Percentiles rank a stretch among this genome's conserved stretches.
Conservation (phyloP, 2,329 filamentous ascomycete species). For the Pseudogymnoascus sp. region DNA sequence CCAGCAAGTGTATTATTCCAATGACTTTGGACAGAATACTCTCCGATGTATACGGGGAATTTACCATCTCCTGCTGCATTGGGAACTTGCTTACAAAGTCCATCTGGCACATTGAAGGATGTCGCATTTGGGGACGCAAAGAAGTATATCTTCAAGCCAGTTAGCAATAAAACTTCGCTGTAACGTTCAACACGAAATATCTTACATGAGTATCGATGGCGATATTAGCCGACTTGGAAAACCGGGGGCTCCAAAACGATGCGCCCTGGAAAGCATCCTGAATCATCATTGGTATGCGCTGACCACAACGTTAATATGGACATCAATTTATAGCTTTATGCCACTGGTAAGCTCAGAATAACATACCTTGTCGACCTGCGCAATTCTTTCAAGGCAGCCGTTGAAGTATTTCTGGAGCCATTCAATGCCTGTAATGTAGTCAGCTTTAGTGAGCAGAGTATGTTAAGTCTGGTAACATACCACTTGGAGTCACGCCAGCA, state of each 20-base stretch:
- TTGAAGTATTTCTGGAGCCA: slow-evolving; percentile 30
- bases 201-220: slow-evolving; percentile 25
- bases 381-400: slow-evolving; percentile 21
- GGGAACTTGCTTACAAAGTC: slow-evolving; percentile 23
- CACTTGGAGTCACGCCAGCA: background rate
- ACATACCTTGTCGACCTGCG: slow-evolving; percentile 18
- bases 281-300: slow-evolving; percentile 27
- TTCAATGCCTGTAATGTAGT: background rate
- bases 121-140: slow-evolving; percentile 23
- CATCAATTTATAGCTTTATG: background rate
- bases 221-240: slow-evolving; percentile 21
- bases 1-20: slow-evolving; percentile 27
- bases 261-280: slow-evolving; percentile 26
- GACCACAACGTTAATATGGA: background rate
- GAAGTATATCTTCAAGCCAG: slow-evolving; percentile 20
- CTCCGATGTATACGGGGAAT: slow-evolving; percentile 30
- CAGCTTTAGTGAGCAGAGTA: background rate
- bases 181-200: background rate
- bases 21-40: slow-evolving; percentile 28
- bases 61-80: slow-evolving; percentile 18
- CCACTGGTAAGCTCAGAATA: background rate
- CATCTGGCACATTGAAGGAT: slow-evolving; percentile 21
- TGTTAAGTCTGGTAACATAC: background rate
- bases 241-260: slow-evolving; percentile 24
- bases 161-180: slow-evolving; percentile 7